Conservation (phyloP, 805 yeast species). For the Clavispora carvajalis region DNA sequence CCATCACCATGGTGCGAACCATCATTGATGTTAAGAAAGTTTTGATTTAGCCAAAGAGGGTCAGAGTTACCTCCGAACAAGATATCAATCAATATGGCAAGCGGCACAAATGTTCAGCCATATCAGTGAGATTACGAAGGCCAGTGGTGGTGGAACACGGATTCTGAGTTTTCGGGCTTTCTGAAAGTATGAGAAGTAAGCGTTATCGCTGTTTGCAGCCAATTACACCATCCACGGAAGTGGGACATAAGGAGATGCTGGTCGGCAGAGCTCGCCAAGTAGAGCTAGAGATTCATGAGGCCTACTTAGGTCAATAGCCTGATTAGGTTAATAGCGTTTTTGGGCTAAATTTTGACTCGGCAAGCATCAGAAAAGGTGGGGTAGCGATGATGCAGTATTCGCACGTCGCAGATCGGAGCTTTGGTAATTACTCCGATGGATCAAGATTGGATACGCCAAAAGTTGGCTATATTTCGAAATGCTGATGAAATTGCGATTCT, state of each 20-base stretch:
- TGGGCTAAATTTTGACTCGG: too few species aligned
- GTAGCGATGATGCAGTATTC: too few species aligned
- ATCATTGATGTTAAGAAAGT: constrained; percentile 11
- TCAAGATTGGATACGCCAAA: too few species aligned
- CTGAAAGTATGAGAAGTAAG: too few species aligned
- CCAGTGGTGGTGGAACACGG: constrained; percentile 21
- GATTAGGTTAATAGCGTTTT: too few species aligned
- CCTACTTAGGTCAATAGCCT: too few species aligned
- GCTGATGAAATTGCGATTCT: too few species aligned
- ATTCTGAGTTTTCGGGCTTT: constrained; percentile 6
- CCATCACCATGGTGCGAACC: constrained; percentile 10
- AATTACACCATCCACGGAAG: background rate
- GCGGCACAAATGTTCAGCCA: constrained; percentile 16
- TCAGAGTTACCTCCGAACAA: constrained; percentile 21
- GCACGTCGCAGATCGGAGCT: too few species aligned
- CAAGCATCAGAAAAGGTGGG: too few species aligned
- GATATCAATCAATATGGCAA: constrained; percentile 18
- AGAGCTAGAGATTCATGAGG: background rate
- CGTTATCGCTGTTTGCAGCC: constrained; percentile 14
- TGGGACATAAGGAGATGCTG: background rate
- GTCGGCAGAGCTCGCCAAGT: background rate
- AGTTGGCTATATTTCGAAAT: too few species aligned
- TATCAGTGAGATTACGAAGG: constrained; percentile 4
- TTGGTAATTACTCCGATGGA: too few species aligned
- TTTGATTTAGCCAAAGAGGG: constrained; percentile 13